phyloP scores from a whole-genome alignment of 108 stramenopile genomes.

The Fistulifera solaris region DNA sequence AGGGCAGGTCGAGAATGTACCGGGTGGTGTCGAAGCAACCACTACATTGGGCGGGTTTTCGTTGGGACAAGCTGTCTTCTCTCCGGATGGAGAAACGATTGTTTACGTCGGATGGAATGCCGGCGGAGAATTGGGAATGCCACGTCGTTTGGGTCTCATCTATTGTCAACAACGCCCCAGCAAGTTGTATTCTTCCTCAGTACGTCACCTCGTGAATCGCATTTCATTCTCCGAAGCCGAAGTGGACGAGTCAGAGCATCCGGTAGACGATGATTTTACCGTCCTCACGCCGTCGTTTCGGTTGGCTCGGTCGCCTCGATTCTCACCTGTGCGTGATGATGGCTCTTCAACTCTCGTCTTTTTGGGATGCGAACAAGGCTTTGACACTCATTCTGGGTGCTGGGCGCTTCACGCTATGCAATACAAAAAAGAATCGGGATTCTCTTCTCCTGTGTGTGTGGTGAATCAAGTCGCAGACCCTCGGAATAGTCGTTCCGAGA shows the following conservation, averaged over 20 bases:
- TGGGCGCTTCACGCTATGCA: slow-evolving; percentile 40
- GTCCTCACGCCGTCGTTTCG: slow-evolving; percentile 41
- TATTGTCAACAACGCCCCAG: slow-evolving; percentile 63
- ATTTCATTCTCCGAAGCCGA: slow-evolving; percentile 7
- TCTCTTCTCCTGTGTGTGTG: background rate
- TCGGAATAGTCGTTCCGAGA: slow-evolving; percentile 4
- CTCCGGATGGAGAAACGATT: slow-evolving; percentile 36
- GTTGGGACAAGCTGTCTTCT: slow-evolving; percentile 51
- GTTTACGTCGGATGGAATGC: slow-evolving; percentile 78
- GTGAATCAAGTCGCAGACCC: slow-evolving; percentile 1
- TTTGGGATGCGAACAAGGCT: slow-evolving; percentile 40
- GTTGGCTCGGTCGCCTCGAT: slow-evolving; percentile 54
- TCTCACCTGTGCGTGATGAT: slow-evolving; percentile 19
- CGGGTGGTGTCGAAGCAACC: slow-evolving; percentile 16
- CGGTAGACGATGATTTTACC: slow-evolving; percentile 15
- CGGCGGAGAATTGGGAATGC: slow-evolving; percentile 48
- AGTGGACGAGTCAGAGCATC: background rate
- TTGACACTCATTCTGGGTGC: slow-evolving; percentile 60
- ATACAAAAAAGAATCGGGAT: slow-evolving; percentile 18
- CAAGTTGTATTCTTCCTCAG: slow-evolving; percentile 50
- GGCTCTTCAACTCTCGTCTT: slow-evolving; percentile 33
- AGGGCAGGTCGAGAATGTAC: slow-evolving; percentile 44
- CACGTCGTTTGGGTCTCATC: slow-evolving; percentile 58
- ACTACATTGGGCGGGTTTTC: slow-evolving; percentile 26
- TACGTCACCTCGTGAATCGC: slow-evolving; percentile 24